Base-by-base conservation (phyloP, 768 basidiomycete genomes). In the Tricholoma bakamatsutake region DNA sequence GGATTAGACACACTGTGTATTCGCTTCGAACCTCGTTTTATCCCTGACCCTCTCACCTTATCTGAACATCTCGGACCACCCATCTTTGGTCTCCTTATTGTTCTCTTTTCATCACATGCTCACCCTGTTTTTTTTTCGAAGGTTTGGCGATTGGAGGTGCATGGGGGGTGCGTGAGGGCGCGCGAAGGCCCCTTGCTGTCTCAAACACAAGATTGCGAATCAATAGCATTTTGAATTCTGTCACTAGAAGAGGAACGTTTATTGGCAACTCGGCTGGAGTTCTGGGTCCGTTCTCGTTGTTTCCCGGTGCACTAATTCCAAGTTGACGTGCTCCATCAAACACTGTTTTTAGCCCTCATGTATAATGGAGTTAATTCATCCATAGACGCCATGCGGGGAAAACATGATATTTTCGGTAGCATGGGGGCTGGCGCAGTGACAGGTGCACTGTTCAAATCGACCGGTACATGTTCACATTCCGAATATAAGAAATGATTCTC, bases 181-280 rank as follows among this genome's bases (percentile, higher is more conserved):
- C 92, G 68, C 78, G 80, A 69, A 80, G 92, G 73, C 92, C 88
- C 61, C 80, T 93, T 71, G 91, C 90, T 68, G 87, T 91, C 59
- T 87, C 87, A 57, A 93, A 90, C 72, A 70, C 84, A 56, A 81
- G 93, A 65, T 76, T 99, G 70, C 87, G 97, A 78, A 87, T 98
- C 76, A 99, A 98, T 75, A 95, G 93, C 70, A 76, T 99, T 58
- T 81, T 99, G 62, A 99, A 98, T 80, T 90, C 93, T 68, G 85
- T 96, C 70, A 98, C 97, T 58, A 79, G 96, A 75, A 83, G 97
- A 74, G 97, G 97, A 31, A 96, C 93, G 46, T 97, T 96, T 75
- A 87, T 97, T 73, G 97, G 94, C 66, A 99, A 98, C 78, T 97
- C 93, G 67, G 91, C 95, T 69, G 97, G 97, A 70, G 91, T 98